These are phyloP conservation scores for Pleurotus pulmonarius DNA, from an alignment of 768 basidiomycete species.

Conservation along the genomic window DNA sequence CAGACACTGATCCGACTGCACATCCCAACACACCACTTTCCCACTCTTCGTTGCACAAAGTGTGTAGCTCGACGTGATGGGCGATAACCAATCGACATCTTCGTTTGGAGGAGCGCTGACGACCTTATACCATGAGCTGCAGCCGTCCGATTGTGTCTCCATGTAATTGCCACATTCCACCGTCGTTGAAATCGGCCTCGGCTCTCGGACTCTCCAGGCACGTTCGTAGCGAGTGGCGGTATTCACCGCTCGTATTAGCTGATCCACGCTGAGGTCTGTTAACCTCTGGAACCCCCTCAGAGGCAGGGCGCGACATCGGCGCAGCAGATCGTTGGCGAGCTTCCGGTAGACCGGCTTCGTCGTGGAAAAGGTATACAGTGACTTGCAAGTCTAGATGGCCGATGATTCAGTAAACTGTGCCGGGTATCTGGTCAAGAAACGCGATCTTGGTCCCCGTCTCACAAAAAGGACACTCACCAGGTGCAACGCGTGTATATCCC, in stretches of 20 bases:
- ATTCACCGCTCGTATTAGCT: conserved; percentile 60
- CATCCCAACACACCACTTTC: conserved; percentile 76
- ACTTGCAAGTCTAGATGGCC: conserved; percentile 51
- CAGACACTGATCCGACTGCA: conserved; percentile 54
- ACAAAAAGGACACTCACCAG: conserved; percentile 38
- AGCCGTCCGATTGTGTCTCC: neutral
- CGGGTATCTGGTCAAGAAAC: neutral
- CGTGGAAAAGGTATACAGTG: conserved; percentile 54
- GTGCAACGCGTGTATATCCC: conserved; percentile 59
- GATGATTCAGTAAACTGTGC: neutral
- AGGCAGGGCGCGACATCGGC: conserved; percentile 65
- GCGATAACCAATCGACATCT: conserved; percentile 74
- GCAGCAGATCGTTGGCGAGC: conserved; percentile 57
- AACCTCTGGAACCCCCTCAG: conserved; percentile 68
- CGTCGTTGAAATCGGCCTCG: conserved; percentile 41
- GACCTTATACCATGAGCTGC: conserved; percentile 56
- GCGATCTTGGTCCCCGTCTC: neutral
- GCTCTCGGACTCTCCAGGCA: conserved; percentile 59
- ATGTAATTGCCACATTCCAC: conserved; percentile 14
- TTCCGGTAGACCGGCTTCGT: conserved; percentile 68
- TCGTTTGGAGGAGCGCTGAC: conserved; percentile 64
- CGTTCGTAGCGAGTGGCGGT: conserved; percentile 58
- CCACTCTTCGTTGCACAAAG: conserved; percentile 77
- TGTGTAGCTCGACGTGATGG: conserved; percentile 71
- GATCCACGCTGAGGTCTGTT: conserved; percentile 57